phyloP scores from a whole-genome alignment of 1,139 yeast genomes.

The Taphrina wiesneri region DNA sequence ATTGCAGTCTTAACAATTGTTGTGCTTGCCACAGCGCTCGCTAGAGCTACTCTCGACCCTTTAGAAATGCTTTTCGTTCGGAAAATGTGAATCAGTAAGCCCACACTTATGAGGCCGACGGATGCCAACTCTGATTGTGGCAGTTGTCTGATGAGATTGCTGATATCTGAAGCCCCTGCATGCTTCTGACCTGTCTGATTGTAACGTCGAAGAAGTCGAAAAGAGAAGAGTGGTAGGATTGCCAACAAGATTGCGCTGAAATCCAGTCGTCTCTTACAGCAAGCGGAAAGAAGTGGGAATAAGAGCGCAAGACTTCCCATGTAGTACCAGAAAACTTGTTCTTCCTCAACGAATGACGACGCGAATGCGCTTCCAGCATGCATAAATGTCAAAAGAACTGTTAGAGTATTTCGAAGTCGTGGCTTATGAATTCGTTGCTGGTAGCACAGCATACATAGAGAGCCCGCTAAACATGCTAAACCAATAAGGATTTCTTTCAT shows the following conservation, averaged over 20 bases:
- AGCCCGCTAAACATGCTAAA: slow-evolving; percentile 44
- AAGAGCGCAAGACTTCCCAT: slow-evolving; percentile 8
- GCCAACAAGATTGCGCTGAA: not conserved
- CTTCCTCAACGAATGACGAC: slow-evolving; percentile 93
- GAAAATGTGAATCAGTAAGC: not conserved
- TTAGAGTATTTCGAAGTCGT: slow-evolving; percentile 36
- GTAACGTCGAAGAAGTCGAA: slow-evolving; percentile 79
- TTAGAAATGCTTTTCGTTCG: not conserved
- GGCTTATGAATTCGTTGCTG: not conserved
- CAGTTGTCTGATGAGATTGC: not conserved
- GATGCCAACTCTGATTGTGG: not conserved
- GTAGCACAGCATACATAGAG: slow-evolving; percentile 6
- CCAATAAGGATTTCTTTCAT: slow-evolving; percentile 57
- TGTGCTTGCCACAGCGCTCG: not conserved
- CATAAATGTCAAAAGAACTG: slow-evolving; percentile 47
- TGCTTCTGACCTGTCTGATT: slow-evolving; percentile 88
- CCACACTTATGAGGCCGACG: not conserved
- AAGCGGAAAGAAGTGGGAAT: not conserved
- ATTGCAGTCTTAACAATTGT: not conserved
- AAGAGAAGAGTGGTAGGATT: slow-evolving; percentile 42
- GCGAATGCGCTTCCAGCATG: slow-evolving; percentile 73
- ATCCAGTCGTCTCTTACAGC: not conserved
- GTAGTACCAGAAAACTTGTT: slow-evolving; percentile 93
- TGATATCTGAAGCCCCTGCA: slow-evolving; percentile 44
- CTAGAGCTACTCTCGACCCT: not conserved